Percentiles rank a stretch among this genome's conserved stretches.
phyloP scores from a whole-genome alignment of 495 filamentous ascomycete genomes.

The Podospora sp. region DNA sequence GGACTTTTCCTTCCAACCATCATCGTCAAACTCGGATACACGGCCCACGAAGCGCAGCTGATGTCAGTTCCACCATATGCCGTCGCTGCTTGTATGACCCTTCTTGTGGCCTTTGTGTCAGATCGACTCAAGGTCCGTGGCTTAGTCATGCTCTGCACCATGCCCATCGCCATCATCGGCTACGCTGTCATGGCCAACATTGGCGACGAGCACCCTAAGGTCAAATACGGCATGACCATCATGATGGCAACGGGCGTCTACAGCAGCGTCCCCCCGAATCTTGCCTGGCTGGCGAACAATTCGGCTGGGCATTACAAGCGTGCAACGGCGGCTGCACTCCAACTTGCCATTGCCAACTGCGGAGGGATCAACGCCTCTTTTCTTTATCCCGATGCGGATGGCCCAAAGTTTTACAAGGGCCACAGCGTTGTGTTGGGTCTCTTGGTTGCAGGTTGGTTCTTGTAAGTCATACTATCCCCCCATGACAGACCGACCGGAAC shows the following conservation, averaged over 20 bases:
- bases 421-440: slow-evolving; percentile 63
- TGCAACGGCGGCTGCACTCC: slow-evolving; percentile 46
- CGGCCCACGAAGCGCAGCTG: slow-evolving; percentile 62
- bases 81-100: slow-evolving; percentile 15
- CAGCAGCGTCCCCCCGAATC: slow-evolving; percentile 70
- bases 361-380: slow-evolving; percentile 57
- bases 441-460: slow-evolving; percentile 61
- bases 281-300: slow-evolving; percentile 66
- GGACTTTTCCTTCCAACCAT: slow-evolving; percentile 66
- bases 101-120: slow-evolving; percentile 41
- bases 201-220: slow-evolving; percentile 53
- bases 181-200: slow-evolving; percentile 63
- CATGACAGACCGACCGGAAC: no score
- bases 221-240: slow-evolving; percentile 76
- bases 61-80: slow-evolving; percentile 66
- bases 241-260: slow-evolving; percentile 74
- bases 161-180: slow-evolving; percentile 59
- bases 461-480: not conserved
- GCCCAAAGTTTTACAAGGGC: slow-evolving; percentile 51
- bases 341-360: slow-evolving; percentile 52
- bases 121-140: slow-evolving; percentile 49
- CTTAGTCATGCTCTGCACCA: slow-evolving; percentile 44
- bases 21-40: slow-evolving; percentile 63
- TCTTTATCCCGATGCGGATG: slow-evolving; percentile 58
- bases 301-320: slow-evolving; percentile 51